These are phyloP conservation scores for Lasiodiplodia citricola DNA, from an alignment of 2,329 filamentous ascomycete genomes.

Conservation along the genomic window DNA sequence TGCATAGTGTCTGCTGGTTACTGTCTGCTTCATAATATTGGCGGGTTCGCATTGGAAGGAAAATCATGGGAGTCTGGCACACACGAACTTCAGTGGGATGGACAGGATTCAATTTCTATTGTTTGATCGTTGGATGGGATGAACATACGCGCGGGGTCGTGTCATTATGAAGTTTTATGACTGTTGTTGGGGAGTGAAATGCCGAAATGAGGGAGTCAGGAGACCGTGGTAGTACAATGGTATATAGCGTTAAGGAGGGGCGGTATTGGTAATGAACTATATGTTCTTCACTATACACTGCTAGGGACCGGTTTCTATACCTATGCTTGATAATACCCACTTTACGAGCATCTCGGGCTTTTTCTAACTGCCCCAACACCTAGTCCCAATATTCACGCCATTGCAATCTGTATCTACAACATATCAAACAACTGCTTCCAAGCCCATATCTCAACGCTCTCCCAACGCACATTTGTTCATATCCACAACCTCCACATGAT, in stretches of 20 bases:
- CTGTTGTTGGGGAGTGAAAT: not conserved
- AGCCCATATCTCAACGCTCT: too few relatives aligned
- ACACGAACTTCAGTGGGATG: not conserved
- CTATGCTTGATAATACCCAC: not conserved
- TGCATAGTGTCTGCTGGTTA: slow-evolving; percentile 1
- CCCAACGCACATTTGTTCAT: too few relatives aligned
- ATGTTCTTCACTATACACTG: not conserved
- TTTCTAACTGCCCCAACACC: not conserved
- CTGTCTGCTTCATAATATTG: not conserved
- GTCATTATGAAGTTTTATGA: not conserved
- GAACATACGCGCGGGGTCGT: not conserved
- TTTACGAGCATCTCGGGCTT: too few relatives aligned
- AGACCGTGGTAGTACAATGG: not conserved
- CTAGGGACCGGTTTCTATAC: not conserved
- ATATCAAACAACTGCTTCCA: too few relatives aligned
- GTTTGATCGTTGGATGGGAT: not conserved
- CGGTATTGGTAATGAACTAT: not conserved
- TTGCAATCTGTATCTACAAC: not conserved
- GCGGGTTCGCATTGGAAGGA: not conserved
- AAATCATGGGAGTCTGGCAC: not conserved
- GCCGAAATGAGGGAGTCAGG: not conserved
- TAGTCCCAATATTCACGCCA: not conserved
- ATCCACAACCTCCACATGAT: too few relatives aligned
- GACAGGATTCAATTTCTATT: not conserved
- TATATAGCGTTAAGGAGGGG: not conserved